Base-by-base conservation (phyloP, 1,139 yeast genomes). In the Candida sojae region DNA sequence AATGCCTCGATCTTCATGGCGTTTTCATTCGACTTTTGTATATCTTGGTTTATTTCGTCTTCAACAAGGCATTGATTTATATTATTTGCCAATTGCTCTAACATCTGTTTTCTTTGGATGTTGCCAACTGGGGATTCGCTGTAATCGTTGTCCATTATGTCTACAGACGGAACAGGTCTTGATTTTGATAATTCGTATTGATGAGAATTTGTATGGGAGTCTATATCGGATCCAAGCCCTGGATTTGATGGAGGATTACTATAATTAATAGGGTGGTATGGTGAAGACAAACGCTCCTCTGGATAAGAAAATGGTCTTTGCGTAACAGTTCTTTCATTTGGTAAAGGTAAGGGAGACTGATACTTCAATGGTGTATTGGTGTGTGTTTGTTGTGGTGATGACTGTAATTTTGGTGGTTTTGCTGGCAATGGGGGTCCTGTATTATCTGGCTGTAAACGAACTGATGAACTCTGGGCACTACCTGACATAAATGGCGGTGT, bases 391-490 rank as follows among this genome's bases (percentile, higher is more conserved):
- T 31, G 12, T 11, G 42, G 6, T 4, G 43, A 35, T 10, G 43
- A 13, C 40, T 26, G 28, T 26, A 13, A 53, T 43, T 50, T 42
- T 13, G 48, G 46, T 7, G 54, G 55, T 53, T 69, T 71, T 0
- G 79, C 73, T 48, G 75, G 81, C 10, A 81, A 73, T 0, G 84
- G 84, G 0, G 83, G 79, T 4, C 62, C 64, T 6, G 60, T 53
- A 1, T 39, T 25, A 35, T 51, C 57, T 3, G 55, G 39, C 23
- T 36, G 39, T 23, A 23, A 29, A 23, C 29, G 39, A 6, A 3
- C 29, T 35, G 38, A 11, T 12, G 8, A 5, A 12, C n/a, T 17
- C 11, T 35, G 50, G 2, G 45, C 46, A 4, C 25, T 31, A 7
- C 25, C 39, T 10, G 44, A 25, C 2, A 2, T n/a, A 21, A n/a